Conservation (phyloP, 306 rosid genomes). For the Prunus padus region DNA sequence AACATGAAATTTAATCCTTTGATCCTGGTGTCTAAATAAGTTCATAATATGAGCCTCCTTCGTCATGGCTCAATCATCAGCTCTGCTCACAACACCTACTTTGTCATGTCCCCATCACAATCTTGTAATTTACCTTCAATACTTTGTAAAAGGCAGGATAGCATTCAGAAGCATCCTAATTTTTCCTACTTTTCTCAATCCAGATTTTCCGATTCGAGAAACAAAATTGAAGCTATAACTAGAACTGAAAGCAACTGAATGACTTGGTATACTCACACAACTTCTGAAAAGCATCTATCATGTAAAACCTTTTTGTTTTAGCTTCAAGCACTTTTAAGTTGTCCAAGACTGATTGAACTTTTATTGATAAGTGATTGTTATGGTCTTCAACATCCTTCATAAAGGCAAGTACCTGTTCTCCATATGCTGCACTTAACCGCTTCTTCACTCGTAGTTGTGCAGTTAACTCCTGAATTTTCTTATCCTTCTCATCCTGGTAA, state of each 20-base stretch:
- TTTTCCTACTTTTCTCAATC: neutral
- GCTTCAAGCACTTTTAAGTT: constrained; percentile 68
- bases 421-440: constrained; percentile 60
- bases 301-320: constrained; percentile 43
- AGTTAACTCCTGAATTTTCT: constrained; percentile 72
- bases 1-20: neutral
- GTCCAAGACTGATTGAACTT: constrained; percentile 39
- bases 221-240: neutral
- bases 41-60: neutral
- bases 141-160: neutral
- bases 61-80: neutral
- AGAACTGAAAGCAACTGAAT: neutral
- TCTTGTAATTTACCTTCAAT: neutral
- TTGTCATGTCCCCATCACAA: neutral
- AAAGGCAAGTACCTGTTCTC: constrained; percentile 56
- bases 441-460: constrained; percentile 67
- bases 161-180: neutral
- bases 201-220: neutral
- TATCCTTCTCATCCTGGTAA: constrained; percentile 73
- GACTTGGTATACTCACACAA: constrained; percentile 31
- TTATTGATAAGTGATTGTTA: constrained; percentile 45
- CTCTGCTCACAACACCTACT: neutral
- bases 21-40: too few species aligned
- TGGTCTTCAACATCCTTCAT: constrained; percentile 76
- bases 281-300: constrained; percentile 34